Evolutionary conservation across 805 yeast species (phyloP).

Genomic region (Saccharomycopsis lassenensis): DNA sequence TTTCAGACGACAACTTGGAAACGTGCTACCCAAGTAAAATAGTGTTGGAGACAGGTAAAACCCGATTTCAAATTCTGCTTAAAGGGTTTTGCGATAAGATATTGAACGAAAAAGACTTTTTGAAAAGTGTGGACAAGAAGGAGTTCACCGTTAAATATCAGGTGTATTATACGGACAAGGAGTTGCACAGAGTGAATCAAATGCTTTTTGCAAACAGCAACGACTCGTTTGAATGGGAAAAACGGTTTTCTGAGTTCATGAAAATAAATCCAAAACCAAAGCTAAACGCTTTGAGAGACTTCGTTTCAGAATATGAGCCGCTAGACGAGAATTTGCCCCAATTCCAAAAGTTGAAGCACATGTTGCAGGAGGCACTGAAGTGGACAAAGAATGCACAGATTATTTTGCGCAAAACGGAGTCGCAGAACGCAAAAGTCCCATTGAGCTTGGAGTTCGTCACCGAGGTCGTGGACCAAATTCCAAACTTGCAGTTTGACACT

Average conservation of each 20-base stretch:
- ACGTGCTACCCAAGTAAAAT: constrained; percentile 46
- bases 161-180: constrained; percentile 41
- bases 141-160: constrained; percentile 32
- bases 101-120: constrained; percentile 9
- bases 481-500: constrained; percentile 37
- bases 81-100: constrained; percentile 23
- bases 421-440: no score
- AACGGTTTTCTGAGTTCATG: constrained; percentile 32
- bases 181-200: constrained; percentile 28
- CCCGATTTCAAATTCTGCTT: constrained; percentile 26
- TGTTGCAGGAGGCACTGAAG: constrained; percentile 34
- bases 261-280: constrained; percentile 33
- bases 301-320: constrained; percentile 45
- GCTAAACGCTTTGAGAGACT: constrained; percentile 31
- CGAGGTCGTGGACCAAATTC: constrained; percentile 34
- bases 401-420: constrained; percentile 22
- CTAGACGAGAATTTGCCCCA: constrained; percentile 32
- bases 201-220: constrained; percentile 32
- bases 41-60: constrained; percentile 26
- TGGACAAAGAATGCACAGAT: constrained; percentile 49
- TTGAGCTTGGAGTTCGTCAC: constrained; percentile 5
- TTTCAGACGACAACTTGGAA: constrained; percentile 43
- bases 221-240: constrained; percentile 42
- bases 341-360: constrained; percentile 28
- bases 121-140: constrained; percentile 15